Evolutionary conservation across 495 filamentous ascomycete species (phyloP).

Genomic region (Trichodelitschia bisporula): DNA sequence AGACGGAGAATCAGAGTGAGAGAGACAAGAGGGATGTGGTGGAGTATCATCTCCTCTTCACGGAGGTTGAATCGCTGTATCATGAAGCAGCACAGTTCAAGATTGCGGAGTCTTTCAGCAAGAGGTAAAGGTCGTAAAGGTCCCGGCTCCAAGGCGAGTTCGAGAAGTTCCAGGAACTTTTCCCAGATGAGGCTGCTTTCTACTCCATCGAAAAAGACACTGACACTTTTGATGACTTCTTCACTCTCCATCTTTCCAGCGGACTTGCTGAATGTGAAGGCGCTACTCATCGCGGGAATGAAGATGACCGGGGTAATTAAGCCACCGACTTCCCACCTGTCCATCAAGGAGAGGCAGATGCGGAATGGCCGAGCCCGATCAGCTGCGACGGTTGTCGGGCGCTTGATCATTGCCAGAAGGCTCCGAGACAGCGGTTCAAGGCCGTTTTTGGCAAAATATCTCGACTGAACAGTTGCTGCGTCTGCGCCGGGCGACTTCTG

Average conservation of each 20-base stretch:
- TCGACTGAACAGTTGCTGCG: conserved; percentile 19
- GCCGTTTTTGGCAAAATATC: conserved; percentile 65
- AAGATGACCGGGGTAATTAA: conserved; percentile 73
- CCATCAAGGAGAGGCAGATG: conserved; percentile 87
- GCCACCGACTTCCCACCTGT: conserved; percentile 88
- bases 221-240: conserved; percentile 84
- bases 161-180: conserved; percentile 41
- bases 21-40: conserved; percentile 57
- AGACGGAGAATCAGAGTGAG: conserved; percentile 42
- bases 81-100: conserved; percentile 61
- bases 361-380: conserved; percentile 74
- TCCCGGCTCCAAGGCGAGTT: too few species aligned
- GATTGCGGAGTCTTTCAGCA: conserved; percentile 27
- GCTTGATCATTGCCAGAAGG: conserved; percentile 52
- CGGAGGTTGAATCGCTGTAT: conserved; percentile 73
- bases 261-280: conserved; percentile 39
- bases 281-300: conserved; percentile 55
- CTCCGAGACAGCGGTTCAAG: conserved; percentile 45
- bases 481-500: conserved; percentile 23
- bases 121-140: too few species aligned
- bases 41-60: conserved; percentile 83
- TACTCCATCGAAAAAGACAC: conserved; percentile 89
- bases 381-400: conserved; percentile 24
- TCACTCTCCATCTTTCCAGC: conserved; percentile 39
- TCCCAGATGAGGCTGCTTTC: conserved; percentile 85